These are phyloP conservation scores for Cryptococcus jaspeensis DNA, from an alignment of 1,284 basidiomycete species.

Conservation along the genomic window DNA sequence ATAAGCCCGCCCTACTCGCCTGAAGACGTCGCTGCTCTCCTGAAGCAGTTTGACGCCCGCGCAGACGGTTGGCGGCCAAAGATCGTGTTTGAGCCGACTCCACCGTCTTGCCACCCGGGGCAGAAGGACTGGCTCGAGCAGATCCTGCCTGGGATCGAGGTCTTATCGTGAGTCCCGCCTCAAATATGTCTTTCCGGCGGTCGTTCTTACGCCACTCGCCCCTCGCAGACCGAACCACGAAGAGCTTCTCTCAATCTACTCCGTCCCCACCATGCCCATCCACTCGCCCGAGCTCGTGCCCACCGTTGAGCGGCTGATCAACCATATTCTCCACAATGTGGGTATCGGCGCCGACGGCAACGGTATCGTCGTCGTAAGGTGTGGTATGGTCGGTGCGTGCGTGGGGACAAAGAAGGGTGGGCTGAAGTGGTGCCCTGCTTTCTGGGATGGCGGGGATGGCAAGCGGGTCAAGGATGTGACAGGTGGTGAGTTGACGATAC, in stretches of 20 bases:
- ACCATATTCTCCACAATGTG: slow-evolving; percentile 24
- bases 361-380: slow-evolving; percentile 43
- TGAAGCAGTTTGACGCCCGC: slow-evolving; percentile 15
- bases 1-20: slow-evolving; percentile 36
- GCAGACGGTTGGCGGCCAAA: slow-evolving; percentile 30
- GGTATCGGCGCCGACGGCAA: slow-evolving; percentile 29
- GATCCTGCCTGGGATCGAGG: slow-evolving; percentile 25
- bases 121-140: slow-evolving; percentile 31
- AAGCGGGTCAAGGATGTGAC: slow-evolving; percentile 38
- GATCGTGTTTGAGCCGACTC: slow-evolving; percentile 44
- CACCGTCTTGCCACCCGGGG: slow-evolving; percentile 32
- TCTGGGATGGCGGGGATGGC: slow-evolving; percentile 19
- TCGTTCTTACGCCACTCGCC: neutral
- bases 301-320: slow-evolving; percentile 26
- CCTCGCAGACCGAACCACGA: slow-evolving; percentile 42
- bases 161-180: slow-evolving; percentile 34
- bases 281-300: slow-evolving; percentile 11
- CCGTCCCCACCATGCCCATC: slow-evolving; percentile 11
- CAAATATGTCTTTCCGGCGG: neutral
- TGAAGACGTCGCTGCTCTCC: slow-evolving; percentile 23
- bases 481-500: slow-evolving; percentile 30
- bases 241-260: slow-evolving; percentile 40
- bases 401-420: slow-evolving; percentile 32
- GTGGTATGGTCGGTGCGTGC: slow-evolving; percentile 39
- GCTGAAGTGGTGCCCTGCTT: slow-evolving; percentile 42